Conservation (phyloP, 1,284 basidiomycete genomes). For the Sanghuangporus sanghuang region DNA sequence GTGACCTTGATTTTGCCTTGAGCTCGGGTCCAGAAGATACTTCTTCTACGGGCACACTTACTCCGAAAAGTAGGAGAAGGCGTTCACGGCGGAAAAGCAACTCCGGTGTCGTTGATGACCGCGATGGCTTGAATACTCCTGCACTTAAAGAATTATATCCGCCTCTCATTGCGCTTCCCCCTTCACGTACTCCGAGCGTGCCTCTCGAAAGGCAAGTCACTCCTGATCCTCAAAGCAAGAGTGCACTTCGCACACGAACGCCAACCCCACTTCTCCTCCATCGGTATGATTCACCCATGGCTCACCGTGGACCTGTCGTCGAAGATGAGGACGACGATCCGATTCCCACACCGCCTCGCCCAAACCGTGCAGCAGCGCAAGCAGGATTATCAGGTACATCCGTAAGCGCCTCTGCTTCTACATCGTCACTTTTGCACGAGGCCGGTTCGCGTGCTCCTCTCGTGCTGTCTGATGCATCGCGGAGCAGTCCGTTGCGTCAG, state of each 20-base stretch:
- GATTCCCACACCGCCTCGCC: conserved; percentile 31
- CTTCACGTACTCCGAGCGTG: conserved; percentile 13
- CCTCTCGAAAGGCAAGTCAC: conserved; percentile 14
- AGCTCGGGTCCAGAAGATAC: conserved; percentile 60
- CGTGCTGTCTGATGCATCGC: conserved; percentile 39
- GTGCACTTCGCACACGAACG: background rate
- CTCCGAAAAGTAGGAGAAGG: conserved; percentile 50
- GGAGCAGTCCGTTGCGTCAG: conserved; percentile 41
- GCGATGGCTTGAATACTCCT: conserved; percentile 60
- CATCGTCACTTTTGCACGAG: background rate
- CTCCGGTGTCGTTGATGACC: conserved; percentile 54
- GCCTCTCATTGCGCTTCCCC: conserved; percentile 12
- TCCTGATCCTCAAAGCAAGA: background rate
- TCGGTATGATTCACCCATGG: conserved; percentile 34
- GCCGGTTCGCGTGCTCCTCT: conserved; percentile 35
- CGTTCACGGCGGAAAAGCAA: conserved; percentile 50
- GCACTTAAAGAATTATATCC: conserved; percentile 23
- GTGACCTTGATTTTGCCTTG: conserved; percentile 39
- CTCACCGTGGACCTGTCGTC: conserved; percentile 62
- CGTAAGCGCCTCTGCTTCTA: background rate
- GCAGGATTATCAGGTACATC: background rate
- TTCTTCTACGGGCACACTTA: conserved; percentile 33
- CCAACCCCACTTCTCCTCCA: conserved; percentile 1
- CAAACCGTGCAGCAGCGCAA: conserved; percentile 14
- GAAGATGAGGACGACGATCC: conserved; percentile 60